Conservation (phyloP, 2,329 filamentous ascomycete species). For the Clarireedia homoeocarpa region DNA sequence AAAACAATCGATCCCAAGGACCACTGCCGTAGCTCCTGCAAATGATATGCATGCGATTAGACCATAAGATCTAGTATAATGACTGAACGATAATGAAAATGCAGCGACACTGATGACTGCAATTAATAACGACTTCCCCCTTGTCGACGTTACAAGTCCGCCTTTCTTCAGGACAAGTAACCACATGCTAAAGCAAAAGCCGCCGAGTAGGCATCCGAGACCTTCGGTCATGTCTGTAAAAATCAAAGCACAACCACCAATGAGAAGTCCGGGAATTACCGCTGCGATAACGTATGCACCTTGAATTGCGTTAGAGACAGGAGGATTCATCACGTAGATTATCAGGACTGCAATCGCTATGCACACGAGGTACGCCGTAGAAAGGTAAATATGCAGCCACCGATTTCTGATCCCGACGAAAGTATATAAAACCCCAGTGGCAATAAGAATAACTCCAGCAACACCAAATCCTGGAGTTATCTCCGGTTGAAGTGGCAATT, state of each 20-base stretch:
- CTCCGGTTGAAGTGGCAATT: constrained; percentile 63
- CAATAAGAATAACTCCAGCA: constrained; percentile 67
- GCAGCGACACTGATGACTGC: constrained; percentile 57
- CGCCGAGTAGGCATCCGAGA: constrained; percentile 50
- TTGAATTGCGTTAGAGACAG: constrained; percentile 67
- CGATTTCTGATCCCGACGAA: constrained; percentile 77
- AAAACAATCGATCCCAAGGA: constrained; percentile 87
- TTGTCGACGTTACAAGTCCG: constrained; percentile 57
- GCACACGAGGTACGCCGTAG: constrained; percentile 63
- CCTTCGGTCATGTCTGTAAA: constrained; percentile 77
- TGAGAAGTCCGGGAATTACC: constrained; percentile 61
- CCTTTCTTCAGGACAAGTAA: constrained; percentile 69
- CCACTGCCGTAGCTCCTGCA: constrained; percentile 66
- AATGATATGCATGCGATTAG: constrained; percentile 74
- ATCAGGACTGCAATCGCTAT: constrained; percentile 76
- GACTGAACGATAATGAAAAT: constrained; percentile 72
- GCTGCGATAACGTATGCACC: constrained; percentile 80
- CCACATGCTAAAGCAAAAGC: constrained; percentile 51
- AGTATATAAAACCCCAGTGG: constrained; percentile 61
- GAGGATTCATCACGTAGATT: constrained; percentile 78
- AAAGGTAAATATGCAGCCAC: constrained; percentile 74
- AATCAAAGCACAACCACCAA: constrained; percentile 67
- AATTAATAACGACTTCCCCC: constrained; percentile 68
- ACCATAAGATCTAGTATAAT: constrained; percentile 68
- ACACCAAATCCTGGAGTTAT: constrained; percentile 79